Base-by-base conservation (phyloP, 371 early-diverging fungal species). In the Mucor velutinosus region DNA sequence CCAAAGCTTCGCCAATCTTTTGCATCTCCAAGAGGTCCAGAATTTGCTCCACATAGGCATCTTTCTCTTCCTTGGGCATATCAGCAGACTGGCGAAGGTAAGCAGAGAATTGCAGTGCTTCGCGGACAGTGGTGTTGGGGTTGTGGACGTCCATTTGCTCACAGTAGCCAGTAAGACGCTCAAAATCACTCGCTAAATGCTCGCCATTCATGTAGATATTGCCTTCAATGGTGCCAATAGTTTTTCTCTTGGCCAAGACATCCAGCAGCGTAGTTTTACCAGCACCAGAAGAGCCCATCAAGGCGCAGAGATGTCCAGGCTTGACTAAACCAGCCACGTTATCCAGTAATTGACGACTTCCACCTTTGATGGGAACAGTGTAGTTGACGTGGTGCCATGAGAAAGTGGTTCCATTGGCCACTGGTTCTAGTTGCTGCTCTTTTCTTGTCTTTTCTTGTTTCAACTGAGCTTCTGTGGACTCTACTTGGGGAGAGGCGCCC, bases 251-350 rank as follows among this genome's bases (percentile, higher is more conserved):
- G 43, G 93, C 87, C n/a, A 93, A 78, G 0, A 94, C 85, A 78
- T 97, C 96, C 67, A 95, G 69, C 3, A 96, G 80, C 14, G 95
- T 93, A 0, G 95, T 93, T 80, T 97, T 97, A 62, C 97, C 96
- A 21, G 93, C 90, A 70, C 95, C 95, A 29, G 91, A 90, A 17
- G 92, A 86, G 21, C 95, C 95, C 91, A 96, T 90, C 17, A 96
- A 75, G 21, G 95, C 97, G 6, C 89, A 88, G 78, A 93, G 77
- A 61, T 89, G 75, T 11, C 87, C 76, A 37, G 88, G 87, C 57
- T 85, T 80, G 41, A 85, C 85, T 60, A 87, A 85, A 35, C 85
- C 83, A 55, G 73, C 71, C 60, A 90, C 73, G 39, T 82, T 77
- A 67, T 77, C 73, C 43, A 87, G 71, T 39, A 87, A 74, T 73